Percentiles rank a stretch among this genome's conserved stretches.
phyloP scores from a whole-genome alignment of 2,329 filamentous ascomycete species.

The Setomelanomma holmii region DNA sequence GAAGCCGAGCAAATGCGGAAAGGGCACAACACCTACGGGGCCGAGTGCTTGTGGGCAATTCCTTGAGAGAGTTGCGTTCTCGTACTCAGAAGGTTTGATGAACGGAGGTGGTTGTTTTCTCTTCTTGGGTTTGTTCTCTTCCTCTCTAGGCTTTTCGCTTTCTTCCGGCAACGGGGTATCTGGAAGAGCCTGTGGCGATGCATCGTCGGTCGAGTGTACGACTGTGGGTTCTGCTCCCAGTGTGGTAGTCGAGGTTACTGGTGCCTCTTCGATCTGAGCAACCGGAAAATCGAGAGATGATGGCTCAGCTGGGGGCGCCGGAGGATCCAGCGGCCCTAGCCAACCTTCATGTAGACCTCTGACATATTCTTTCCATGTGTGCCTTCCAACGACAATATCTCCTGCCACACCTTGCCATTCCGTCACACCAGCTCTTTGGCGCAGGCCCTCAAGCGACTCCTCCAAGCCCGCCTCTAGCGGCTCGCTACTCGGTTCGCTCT shows the following conservation, averaged over 20 bases:
- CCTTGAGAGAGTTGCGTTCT: slow-evolving; percentile 67
- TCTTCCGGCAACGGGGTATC: slow-evolving; percentile 35
- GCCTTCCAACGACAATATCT: slow-evolving; percentile 86
- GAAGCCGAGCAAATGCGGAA: slow-evolving; percentile 93
- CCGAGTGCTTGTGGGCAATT: slow-evolving; percentile 74
- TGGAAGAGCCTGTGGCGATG: slow-evolving; percentile 39
- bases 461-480: slow-evolving; percentile 59
- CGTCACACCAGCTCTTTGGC: slow-evolving; percentile 70
- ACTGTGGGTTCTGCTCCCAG: slow-evolving; percentile 6
- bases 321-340: slow-evolving; percentile 81
- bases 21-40: slow-evolving; percentile 74
- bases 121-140: slow-evolving; percentile 55
- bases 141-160: slow-evolving; percentile 42
- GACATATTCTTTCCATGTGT: slow-evolving; percentile 98
- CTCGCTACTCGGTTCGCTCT: slow-evolving; percentile 59
- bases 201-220: slow-evolving; percentile 38
- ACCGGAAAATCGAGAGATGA: slow-evolving; percentile 23
- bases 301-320: slow-evolving; percentile 42
- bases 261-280: slow-evolving; percentile 11
- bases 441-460: slow-evolving; percentile 68
- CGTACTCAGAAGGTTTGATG: slow-evolving; percentile 80
- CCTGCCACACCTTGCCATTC: slow-evolving; percentile 78
- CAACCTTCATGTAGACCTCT: slow-evolving; percentile 94
- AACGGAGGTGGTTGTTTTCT: slow-evolving; percentile 69
- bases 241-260: background rate